phyloP scores from a whole-genome alignment of 768 basidiomycete genomes.

The Russula compacta region DNA sequence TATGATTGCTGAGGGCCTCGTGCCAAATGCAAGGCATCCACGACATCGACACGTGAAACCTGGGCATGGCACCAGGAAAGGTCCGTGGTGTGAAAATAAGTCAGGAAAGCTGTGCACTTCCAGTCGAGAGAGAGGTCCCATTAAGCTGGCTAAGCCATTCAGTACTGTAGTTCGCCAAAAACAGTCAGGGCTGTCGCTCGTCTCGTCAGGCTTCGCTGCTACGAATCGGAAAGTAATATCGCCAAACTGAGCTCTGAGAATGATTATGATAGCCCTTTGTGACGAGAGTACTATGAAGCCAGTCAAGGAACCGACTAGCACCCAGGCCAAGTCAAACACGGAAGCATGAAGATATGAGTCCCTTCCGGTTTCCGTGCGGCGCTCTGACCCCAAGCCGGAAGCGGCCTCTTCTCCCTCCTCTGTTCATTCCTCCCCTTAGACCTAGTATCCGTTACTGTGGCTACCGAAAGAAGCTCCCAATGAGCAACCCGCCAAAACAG shows the following conservation, averaged over 20 bases:
- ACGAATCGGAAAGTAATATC: neutral
- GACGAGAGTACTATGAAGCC: neutral
- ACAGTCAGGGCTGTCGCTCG: neutral
- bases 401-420: neutral
- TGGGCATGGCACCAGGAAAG: neutral
- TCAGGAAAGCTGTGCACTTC: neutral
- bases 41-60: conserved; percentile 12
- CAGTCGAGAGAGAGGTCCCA: neutral
- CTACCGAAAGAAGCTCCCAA: neutral
- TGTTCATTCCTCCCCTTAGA: neutral
- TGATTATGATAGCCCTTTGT: neutral
- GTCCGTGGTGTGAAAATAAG: neutral
- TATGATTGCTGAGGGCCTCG: conserved; percentile 13
- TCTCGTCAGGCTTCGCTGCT: neutral
- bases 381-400: neutral
- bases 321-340: neutral
- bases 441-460: too few relatives aligned
- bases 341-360: neutral
- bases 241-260: neutral
- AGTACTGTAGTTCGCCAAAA: neutral
- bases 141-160: neutral
- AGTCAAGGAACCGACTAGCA: neutral
- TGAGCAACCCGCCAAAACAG: conserved; percentile 3
- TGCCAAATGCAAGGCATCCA: conserved; percentile 16
- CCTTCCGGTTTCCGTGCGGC: neutral